phyloP scores from a whole-genome alignment of 345 rosid species.

The Corchorus capsularis region DNA sequence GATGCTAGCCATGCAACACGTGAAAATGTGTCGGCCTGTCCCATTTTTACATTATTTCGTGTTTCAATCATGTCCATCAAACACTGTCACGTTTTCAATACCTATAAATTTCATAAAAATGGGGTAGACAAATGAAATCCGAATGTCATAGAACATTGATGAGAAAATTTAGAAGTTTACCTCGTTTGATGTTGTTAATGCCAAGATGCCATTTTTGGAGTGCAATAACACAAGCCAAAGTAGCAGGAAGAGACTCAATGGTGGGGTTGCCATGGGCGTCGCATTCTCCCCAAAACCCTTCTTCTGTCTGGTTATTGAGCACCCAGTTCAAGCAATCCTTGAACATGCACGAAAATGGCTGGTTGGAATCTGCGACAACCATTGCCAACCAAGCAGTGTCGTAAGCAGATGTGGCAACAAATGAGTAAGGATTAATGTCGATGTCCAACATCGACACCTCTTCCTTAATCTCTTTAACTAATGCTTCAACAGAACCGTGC shows the following conservation, averaged over 20 bases:
- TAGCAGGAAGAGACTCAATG: conserved; percentile 47
- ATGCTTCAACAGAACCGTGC: neutral
- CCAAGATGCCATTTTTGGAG: conserved; percentile 56
- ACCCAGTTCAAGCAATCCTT: conserved; percentile 63
- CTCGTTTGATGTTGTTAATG: conserved; percentile 28
- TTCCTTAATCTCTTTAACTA: conserved; percentile 4
- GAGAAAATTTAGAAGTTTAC: conserved; percentile 21
- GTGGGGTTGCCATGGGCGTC: conserved; percentile 30
- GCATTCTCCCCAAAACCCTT: conserved; percentile 44
- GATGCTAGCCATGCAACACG: too few relatives aligned
- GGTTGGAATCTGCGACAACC: neutral
- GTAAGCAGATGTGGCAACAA: conserved; percentile 15
- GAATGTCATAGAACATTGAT: too few relatives aligned
- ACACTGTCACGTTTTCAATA: too few relatives aligned
- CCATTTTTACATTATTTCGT: too few relatives aligned
- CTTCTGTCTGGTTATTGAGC: conserved; percentile 41
- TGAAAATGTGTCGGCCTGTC: too few relatives aligned
- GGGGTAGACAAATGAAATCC: too few relatives aligned
- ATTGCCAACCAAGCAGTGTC: conserved; percentile 21
- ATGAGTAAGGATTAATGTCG: conserved; percentile 12
- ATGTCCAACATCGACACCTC: neutral
- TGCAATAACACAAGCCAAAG: conserved; percentile 56
- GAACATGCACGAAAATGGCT: conserved; percentile 36
- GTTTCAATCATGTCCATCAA: too few relatives aligned
- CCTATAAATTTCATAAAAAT: too few relatives aligned